phyloP scores from a whole-genome alignment of 495 filamentous ascomycete genomes.

The Daldinia grandis region DNA sequence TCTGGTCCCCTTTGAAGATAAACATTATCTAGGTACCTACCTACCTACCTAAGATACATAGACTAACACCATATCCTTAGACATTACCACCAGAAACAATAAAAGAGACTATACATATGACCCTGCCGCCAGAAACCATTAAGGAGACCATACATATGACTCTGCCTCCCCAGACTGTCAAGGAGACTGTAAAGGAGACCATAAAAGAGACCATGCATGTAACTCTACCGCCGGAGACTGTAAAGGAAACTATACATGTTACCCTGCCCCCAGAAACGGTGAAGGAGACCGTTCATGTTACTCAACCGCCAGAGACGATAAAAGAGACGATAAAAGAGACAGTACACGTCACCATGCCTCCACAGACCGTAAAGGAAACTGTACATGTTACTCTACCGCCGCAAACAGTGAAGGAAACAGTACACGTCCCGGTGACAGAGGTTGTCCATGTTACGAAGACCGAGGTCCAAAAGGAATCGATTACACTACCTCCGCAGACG shows the following conservation, averaged over 20 bases:
- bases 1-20: neutral
- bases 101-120: constrained; percentile 18
- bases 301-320: constrained; percentile 15
- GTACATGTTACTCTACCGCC: constrained; percentile 20
- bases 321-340: constrained; percentile 17
- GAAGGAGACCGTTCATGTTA: constrained; percentile 22
- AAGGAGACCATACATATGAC: constrained; percentile 24
- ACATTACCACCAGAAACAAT: constrained; percentile 24
- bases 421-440: constrained; percentile 28
- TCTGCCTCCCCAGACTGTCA: constrained; percentile 11
- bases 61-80: constrained; percentile 12
- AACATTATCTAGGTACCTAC: too few species aligned
- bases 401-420: constrained; percentile 26
- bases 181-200: constrained; percentile 10
- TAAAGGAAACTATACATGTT: constrained; percentile 10
- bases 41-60: neutral
- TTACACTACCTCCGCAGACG: constrained; percentile 28
- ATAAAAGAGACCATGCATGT: constrained; percentile 7
- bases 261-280: constrained; percentile 15
- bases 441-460: constrained; percentile 28
- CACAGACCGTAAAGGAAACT: constrained; percentile 25
- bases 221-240: neutral
- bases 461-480: constrained; percentile 17
- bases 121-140: constrained; percentile 18
- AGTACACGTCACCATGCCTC: constrained; percentile 10